Evolutionary conservation across 352 stramenopile genomes (phyloP), one percentile per base, ranked within the genome.

Genomic region (Globisporangium ultimum): DNA sequence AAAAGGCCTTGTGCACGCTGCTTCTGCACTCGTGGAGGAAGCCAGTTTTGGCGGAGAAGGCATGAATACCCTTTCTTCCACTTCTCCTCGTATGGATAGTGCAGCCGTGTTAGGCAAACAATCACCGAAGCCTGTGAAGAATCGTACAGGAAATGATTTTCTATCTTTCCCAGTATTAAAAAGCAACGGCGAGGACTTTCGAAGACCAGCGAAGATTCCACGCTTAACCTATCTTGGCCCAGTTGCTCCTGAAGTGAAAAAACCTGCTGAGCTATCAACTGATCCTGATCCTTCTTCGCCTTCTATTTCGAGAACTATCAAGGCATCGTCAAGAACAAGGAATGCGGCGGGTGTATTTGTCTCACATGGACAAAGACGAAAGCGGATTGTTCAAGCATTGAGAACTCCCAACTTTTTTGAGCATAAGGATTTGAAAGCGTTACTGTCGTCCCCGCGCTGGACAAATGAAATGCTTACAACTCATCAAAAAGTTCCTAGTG

Each of bases 1-100:
- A 13, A 88, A 91, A 65, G 86, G 86, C n/a, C 63, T 95, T 49
- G 59, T 61, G 0, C 53, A 76, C 9, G 71, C 83, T 32, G 87
- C 87, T 1, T 75, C 79, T 38, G 66, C 73, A 15, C 61, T 91
- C 18, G 47, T 73, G 0, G 60, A 74, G 17, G 86, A 92, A 66
- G 72, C 82, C 0, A 74, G 72, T 6, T 56, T 90, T 10, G 52
- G 64, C 6, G 57, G 68, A 43, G 55, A 65, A 32, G 51, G 3
- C 8, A 18, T 54, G 28, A 58, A 57, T n/a, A 42, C 48, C 34
- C 50, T 28, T n/a, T 52, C 22, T 57, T 53, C 7, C 15, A 41
- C 61, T 8, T 28, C 66, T 51, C 51, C 50, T 58, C 54, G 53
- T 34, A 41, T 56, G 12, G 68, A 72, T 21, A 22, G 11, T 42